Base-by-base conservation (phyloP, 208 protist genomes). In the Leishmania arabica region DNA sequence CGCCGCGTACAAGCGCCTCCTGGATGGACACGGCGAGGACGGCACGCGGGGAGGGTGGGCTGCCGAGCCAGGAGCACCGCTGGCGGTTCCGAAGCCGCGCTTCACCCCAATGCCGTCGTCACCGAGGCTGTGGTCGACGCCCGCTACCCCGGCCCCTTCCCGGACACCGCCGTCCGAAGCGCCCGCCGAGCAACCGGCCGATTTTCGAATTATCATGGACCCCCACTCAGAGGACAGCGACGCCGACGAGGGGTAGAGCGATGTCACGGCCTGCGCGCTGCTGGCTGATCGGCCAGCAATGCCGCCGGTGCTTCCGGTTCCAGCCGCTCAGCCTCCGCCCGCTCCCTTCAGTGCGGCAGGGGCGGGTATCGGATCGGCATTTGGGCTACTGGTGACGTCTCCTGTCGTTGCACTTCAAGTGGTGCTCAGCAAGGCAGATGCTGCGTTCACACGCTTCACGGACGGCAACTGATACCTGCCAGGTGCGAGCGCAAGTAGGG, bases 1-100 rank as follows among this genome's bases (percentile, higher is more conserved):
- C 87, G 82, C 75, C 5, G 68, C 79, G 54, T 90, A 90, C 47
- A 65, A 68, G 75, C 47, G 71, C 80, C 70, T 85, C 49, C 75
- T 84, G 56, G 54, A 72, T 13, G 17, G 54, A 15, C 49, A 42
- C 53, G 58, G 49, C 13, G 72, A 31, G 24, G 69, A 54, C 40
- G 53, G 74, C 49, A 58, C 2, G 37, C 8, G 4, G 37, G 72
- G 34, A 31, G 51, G 19, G 34, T 37, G 17, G 13, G 42, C 19
- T 21, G 75, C 24, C 27, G 56, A 60, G 6, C 24, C 56, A 6
- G n/a, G 51, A 21, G 68, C 34, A 31, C 49, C 82, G 24, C 71
- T 85, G 19, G 37, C 77, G 15, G 49, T 54, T 24, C 82, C 82
- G 2, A 42, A 51, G 9, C 53, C 79, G 13, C 74, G 56, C 31